These are phyloP conservation scores for Nephelium lappaceum DNA, from an alignment of 345 rosid species.

Conservation along the genomic window DNA sequence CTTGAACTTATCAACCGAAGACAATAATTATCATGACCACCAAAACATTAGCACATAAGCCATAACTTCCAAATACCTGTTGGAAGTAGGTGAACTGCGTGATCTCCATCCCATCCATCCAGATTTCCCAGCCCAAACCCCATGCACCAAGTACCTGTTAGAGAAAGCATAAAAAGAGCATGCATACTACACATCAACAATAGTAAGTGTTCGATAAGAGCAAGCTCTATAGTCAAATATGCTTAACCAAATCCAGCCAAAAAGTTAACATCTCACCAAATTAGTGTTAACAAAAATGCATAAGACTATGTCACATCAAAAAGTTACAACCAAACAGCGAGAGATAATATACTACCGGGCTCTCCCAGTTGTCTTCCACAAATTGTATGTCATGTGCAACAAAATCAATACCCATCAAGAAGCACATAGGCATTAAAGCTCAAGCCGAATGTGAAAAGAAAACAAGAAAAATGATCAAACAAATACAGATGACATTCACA, in stretches of 20 bases:
- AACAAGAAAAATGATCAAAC: slow-evolving; percentile 2
- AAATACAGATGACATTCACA: not conserved
- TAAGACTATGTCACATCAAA: not conserved
- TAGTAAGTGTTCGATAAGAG: not conserved
- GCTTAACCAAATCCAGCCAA: not conserved
- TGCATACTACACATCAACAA: not conserved
- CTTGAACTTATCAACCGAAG: slow-evolving; percentile 4
- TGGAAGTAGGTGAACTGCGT: slow-evolving; percentile 98
- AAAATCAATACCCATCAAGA: slow-evolving; percentile 80
- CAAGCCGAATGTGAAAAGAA: not conserved
- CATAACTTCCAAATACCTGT: slow-evolving; percentile 56
- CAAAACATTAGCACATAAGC: not conserved
- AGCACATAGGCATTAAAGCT: slow-evolving; percentile 16
- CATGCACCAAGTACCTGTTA: slow-evolving; percentile 97
- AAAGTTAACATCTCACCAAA: slow-evolving; percentile 4
- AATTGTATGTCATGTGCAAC: slow-evolving; percentile 84
- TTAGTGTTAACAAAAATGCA: not conserved
- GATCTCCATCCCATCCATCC: slow-evolving; percentile 99
- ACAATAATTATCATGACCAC: not conserved
- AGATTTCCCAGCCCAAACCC: slow-evolving; percentile 99
- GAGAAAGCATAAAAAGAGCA: slow-evolving; percentile 10
- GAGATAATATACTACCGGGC: slow-evolving; percentile 69
- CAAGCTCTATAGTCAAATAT: slow-evolving; percentile 4
- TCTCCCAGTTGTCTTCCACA: slow-evolving; percentile 99
- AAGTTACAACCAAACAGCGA: not conserved